Base-by-base conservation (phyloP, 1,139 yeast species). In the Entelexis paramagnoliae region DNA sequence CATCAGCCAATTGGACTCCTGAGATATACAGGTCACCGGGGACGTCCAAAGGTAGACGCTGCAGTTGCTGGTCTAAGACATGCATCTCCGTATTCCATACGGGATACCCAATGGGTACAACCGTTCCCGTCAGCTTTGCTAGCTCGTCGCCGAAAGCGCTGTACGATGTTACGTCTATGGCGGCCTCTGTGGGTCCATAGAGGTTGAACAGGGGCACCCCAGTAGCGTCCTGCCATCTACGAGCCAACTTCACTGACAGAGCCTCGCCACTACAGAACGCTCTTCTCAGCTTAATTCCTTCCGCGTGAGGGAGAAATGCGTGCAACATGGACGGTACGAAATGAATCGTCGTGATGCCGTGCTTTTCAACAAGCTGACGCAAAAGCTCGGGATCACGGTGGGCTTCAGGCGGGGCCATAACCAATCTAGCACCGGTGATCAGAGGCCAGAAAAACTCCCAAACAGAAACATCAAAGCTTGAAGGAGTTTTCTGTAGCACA, bases 1-100 rank as follows among this genome's bases (percentile, higher is more conserved):
- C 65, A 10, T 36, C 41, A 5, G 66, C 61, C 2, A 63, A 60
- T 47, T 63, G 66, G 2, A 55, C 54, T 3, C 66, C 66, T 11
- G 57, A 51, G 13, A 63, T 56, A 9, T 59, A 60, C 7, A 63
- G 51, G 47, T 63, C 64, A 7, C 66, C 66, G 4, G 56, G 50
- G 38, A 54, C 52, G 5, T 63, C 64, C 11, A 49, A 46, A 4
- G 65, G 63, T 11, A 61, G 46, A 2, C 55, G 51, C 4, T 34
- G 44, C 28, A 50, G 28, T 3, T 36, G 11, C 1, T 4, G 2
- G 20, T 53, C 56, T 10, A 54, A 24, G 6, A 54, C 49, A 17
- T 52, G 53, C 26, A 54, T 19, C 8, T 32, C 16, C 1, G 55
- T 54, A 24, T 54, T 54, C 55, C 55, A 52, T 2, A 54, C 51